Evolutionary conservation across 768 basidiomycete genomes (phyloP).

Genomic region (Gloeopeniophorella convolvens): DNA sequence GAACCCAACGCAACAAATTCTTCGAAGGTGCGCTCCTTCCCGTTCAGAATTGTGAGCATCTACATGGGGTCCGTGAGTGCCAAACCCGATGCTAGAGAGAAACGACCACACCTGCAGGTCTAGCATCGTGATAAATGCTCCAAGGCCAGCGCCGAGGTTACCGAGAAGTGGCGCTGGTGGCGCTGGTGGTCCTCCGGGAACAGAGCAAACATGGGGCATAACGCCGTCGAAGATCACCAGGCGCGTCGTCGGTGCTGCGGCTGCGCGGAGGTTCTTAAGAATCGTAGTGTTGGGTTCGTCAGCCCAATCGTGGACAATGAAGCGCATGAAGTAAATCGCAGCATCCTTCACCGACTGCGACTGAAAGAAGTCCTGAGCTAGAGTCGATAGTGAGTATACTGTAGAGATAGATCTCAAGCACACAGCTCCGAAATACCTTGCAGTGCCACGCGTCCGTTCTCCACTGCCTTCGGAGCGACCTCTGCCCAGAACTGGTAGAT

Average conservation of each 20-base stretch:
- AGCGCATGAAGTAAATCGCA: conserved; percentile 19
- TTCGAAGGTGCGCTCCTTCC: conserved; percentile 27
- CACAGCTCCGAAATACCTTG: background rate
- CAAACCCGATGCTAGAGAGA: background rate
- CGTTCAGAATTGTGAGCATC: conserved; percentile 29
- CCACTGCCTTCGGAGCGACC: background rate
- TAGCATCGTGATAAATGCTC: too few relatives aligned
- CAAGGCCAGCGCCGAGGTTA: too few relatives aligned
- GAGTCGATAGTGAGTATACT: background rate
- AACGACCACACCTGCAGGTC: background rate
- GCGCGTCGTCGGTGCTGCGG: conserved; percentile 16
- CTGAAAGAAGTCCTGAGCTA: conserved; percentile 4
- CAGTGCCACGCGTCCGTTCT: background rate
- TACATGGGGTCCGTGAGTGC: background rate
- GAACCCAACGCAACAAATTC: conserved; percentile 23
- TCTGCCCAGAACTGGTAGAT: conserved; percentile 7
- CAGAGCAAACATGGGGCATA: conserved; percentile 12
- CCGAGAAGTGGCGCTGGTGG: background rate
- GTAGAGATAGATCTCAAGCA: background rate
- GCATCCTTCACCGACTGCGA: conserved; percentile 20
- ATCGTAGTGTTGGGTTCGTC: conserved; percentile 12
- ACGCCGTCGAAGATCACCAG: conserved; percentile 23
- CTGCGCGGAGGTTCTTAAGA: conserved; percentile 20
- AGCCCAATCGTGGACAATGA: conserved; percentile 25
- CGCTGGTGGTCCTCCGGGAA: background rate